Evolutionary conservation across 108 stramenopile genomes (phyloP).

Genomic region (Seminavis robusta): DNA sequence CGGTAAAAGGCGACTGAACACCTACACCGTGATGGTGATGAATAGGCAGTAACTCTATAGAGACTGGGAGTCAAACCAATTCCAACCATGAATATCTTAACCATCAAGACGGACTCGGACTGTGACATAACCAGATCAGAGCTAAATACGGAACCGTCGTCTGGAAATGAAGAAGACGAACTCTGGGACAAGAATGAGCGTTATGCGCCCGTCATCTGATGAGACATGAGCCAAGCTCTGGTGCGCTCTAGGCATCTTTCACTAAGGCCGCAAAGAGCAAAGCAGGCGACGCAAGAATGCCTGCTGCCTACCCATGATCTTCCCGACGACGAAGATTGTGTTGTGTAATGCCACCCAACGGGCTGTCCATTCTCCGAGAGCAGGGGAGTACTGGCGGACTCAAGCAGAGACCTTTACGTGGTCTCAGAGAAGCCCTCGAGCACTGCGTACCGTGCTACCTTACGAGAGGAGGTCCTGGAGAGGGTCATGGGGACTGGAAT

Average conservation of each 20-base stretch:
- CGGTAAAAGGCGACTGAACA: constrained; percentile 3
- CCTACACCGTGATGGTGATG: neutral
- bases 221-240: neutral
- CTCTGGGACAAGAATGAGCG: constrained; percentile 1
- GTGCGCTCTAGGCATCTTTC: constrained; percentile 5
- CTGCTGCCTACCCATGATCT: constrained; percentile 15
- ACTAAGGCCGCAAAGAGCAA: neutral
- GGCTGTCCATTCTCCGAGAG: neutral
- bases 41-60: neutral
- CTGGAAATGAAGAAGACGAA: constrained; percentile 5
- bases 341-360: too few species aligned
- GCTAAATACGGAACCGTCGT: constrained; percentile 12
- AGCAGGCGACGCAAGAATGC: constrained; percentile 32
- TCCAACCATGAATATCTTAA: neutral
- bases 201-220: constrained; percentile 20
- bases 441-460: constrained; percentile 23
- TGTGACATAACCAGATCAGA: constrained; percentile 4
- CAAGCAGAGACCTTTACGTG: constrained; percentile 21
- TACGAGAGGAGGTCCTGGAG: neutral
- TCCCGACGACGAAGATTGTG: too few species aligned
- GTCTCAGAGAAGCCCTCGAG: neutral
- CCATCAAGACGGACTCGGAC: constrained; percentile 4
- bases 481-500: constrained; percentile 9
- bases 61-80: neutral
- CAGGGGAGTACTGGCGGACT: constrained; percentile 13